Evolutionary conservation across 345 rosid genomes (phyloP).

Genomic region (Citrus cavaleriei): DNA sequence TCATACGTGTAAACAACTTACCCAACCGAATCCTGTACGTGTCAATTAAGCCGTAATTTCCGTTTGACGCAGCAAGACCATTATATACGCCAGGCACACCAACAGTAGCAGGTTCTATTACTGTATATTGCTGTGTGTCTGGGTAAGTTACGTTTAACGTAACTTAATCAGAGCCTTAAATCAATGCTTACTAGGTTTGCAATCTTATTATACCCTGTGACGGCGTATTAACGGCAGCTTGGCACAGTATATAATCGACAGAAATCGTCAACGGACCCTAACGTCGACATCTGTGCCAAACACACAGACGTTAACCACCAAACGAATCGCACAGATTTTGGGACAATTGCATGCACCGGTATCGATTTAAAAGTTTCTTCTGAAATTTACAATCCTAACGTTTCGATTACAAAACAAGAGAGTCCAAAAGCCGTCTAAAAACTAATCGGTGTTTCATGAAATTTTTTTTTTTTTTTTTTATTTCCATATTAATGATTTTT

Average conservation of each 20-base stretch:
- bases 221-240: not conserved
- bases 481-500: not conserved
- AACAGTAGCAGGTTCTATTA: too few relatives aligned
- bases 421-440: not conserved
- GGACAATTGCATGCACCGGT: not conserved
- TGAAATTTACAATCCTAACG: slow-evolving; percentile 3
- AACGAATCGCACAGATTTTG: not conserved
- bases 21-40: not conserved
- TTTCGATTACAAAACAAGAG: not conserved
- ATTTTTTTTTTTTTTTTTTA: not conserved
- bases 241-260: not conserved
- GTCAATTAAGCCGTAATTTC: not conserved
- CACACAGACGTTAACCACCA: too few relatives aligned
- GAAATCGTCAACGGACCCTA: too few relatives aligned
- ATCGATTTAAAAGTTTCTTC: not conserved
- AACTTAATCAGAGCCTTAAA: too few relatives aligned
- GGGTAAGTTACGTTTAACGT: too few relatives aligned
- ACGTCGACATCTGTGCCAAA: not conserved
- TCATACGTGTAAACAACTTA: not conserved
- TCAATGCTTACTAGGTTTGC: not conserved
- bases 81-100: too few relatives aligned
- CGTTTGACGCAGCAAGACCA: not conserved
- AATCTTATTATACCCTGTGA: not conserved
- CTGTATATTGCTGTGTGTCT: too few relatives aligned
- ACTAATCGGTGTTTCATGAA: not conserved